Base-by-base conservation (phyloP, 768 basidiomycete genomes). In the Leccinum disarticulatum region DNA sequence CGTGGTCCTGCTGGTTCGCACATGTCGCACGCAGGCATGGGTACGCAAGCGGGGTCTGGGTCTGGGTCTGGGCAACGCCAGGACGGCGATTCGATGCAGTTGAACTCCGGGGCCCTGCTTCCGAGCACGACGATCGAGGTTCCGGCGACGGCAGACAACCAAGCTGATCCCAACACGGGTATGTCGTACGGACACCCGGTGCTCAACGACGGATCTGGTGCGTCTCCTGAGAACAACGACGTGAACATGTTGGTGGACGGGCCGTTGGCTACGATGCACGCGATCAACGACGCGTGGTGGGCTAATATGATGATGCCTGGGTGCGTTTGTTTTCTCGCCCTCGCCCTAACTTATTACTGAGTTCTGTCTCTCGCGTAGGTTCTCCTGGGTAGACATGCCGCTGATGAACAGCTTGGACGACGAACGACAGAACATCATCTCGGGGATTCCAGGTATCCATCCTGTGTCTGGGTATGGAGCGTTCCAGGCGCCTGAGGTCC, bases 231-330 rank as follows among this genome's bases (percentile, higher is more conserved):
- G 38, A 30, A 11, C 35, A 27, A 57, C 3, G 72, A 73, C 54
- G 64, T 70, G 46, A 63, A 58, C 13, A 52, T 61, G 15, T 61
- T 72, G 30, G 56, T 64, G 7, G 86, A 83, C 46, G 78, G 87
- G 49, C 81, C 84, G 72, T 77, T 89, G 61, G 90, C 88, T 1
- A 82, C 88, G 19, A 87, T 92, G 86, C 81, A 84, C 53, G 84
- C 84, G 30, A 77, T 93, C 57, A 86, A 87, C 61, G 88, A 86
- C 53, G 80, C 76, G 8, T 92, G 85, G 82, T 91, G 88, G 89
- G 74, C 80, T 48, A 88, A 82, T 52, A 87, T 90, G 85, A 88
- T 91, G 89, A 89, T 92, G 87, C 90, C 90, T 38, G 90, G 90
- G 87, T 63, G 1, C 46, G 55, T 57, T 15, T 15, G 30, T 30